phyloP scores from a whole-genome alignment of 1,284 basidiomycete species.

The Trichosporon sp. region DNA sequence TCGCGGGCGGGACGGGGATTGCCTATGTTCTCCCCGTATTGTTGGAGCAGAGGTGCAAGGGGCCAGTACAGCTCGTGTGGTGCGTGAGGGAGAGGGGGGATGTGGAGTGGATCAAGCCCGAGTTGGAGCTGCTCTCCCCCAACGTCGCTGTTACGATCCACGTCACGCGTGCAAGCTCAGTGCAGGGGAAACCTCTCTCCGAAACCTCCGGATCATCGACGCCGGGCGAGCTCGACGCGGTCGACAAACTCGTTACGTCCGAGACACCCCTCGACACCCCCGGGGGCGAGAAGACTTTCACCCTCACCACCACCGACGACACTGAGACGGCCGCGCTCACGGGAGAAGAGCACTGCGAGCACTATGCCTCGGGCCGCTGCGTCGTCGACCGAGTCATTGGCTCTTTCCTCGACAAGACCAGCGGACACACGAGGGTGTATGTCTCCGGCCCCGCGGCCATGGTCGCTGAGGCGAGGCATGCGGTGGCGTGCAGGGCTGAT shows the following conservation, averaged over 20 bases:
- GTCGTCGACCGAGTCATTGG: not conserved
- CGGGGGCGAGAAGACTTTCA: conserved; percentile 5
- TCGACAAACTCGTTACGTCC: not conserved
- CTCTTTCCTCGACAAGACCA: conserved; percentile 17
- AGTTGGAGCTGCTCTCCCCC: conserved; percentile 34
- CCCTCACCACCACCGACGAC: conserved; percentile 1
- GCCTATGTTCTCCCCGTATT: conserved; percentile 43
- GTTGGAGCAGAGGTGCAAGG: conserved; percentile 27
- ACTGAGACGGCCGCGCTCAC: conserved; percentile 20
- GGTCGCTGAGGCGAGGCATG: conserved; percentile 36
- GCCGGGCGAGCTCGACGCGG: not conserved
- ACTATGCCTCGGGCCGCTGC: conserved; percentile 20
- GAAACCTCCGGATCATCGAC: no score
- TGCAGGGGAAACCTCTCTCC: not conserved
- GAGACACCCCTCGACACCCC: conserved; percentile 8
- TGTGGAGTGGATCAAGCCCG: conserved; percentile 37
- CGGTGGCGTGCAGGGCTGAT: conserved; percentile 34
- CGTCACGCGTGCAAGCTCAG: conserved; percentile 29
- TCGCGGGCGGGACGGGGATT: conserved; percentile 46
- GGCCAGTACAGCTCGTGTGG: conserved; percentile 39
- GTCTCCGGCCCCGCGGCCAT: conserved; percentile 40
- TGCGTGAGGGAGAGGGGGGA: conserved; percentile 35
- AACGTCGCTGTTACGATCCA: conserved; percentile 33
- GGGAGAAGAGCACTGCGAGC: not conserved
- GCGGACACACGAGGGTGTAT: conserved; percentile 31